These are phyloP conservation scores for Tetrapisispora iriomotensis DNA, from an alignment of 805 yeast species.

Conservation along the genomic window DNA sequence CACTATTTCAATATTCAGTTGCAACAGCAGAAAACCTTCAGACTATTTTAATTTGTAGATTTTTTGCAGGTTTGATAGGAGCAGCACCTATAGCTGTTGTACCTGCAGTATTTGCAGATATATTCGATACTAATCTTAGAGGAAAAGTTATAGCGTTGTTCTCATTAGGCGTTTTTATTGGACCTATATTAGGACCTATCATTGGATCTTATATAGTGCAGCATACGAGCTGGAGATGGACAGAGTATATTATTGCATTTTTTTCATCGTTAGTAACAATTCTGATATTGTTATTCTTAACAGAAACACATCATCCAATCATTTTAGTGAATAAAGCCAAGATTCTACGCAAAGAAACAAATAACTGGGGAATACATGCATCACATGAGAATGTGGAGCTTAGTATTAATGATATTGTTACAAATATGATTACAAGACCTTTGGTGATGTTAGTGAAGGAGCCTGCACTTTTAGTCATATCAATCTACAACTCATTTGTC, in stretches of 20 bases:
- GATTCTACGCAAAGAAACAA: constrained; percentile 52
- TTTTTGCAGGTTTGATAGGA: constrained; percentile 72
- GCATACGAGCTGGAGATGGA: constrained; percentile 78
- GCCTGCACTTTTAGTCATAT: constrained; percentile 60
- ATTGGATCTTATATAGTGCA: constrained; percentile 61
- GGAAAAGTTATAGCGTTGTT: constrained; percentile 74
- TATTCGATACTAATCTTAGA: constrained; percentile 54
- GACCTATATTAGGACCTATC: constrained; percentile 81
- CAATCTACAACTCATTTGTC: constrained; percentile 66
- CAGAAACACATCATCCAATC: constrained; percentile 70
- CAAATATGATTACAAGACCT: constrained; percentile 60
- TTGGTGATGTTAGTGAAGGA: constrained; percentile 55
- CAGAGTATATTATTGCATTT: constrained; percentile 60
- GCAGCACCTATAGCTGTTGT: constrained; percentile 80
- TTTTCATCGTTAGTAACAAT: constrained; percentile 35
- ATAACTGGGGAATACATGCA: constrained; percentile 77
- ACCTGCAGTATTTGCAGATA: constrained; percentile 81
- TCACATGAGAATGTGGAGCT: constrained; percentile 59
- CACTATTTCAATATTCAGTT: constrained; percentile 58
- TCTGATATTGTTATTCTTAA: constrained; percentile 33
- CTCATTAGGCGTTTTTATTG: constrained; percentile 61
- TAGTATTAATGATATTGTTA: constrained; percentile 47
- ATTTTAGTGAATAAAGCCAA: constrained; percentile 54
- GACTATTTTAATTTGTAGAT: constrained; percentile 66
- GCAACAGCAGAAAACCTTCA: constrained; percentile 73